A percentile compares a stretch with the other conserved stretches of the same genome.
These are phyloP conservation scores for Aspergillus ellipticus DNA, from an alignment of 495 filamentous ascomycete species.

Conservation along the genomic window DNA sequence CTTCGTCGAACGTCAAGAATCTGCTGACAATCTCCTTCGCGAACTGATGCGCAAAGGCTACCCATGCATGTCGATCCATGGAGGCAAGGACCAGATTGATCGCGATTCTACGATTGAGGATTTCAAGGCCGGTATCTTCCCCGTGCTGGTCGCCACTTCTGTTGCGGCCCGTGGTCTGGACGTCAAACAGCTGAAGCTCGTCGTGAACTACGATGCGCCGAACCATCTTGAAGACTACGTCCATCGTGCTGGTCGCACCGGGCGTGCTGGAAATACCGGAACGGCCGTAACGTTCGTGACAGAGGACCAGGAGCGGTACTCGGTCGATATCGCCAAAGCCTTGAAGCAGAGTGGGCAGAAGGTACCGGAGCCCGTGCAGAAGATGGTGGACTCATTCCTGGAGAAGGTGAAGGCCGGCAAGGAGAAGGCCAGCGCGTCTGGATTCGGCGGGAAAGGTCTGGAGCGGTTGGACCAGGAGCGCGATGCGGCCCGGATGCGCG, in stretches of 20 bases:
- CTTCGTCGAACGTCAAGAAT: constrained; percentile 94
- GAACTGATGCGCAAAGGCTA: constrained; percentile 87
- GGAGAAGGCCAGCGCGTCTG: constrained; percentile 74
- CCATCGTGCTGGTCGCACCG: constrained; percentile 90
- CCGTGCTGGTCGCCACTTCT: constrained; percentile 89
- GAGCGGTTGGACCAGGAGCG: constrained; percentile 89
- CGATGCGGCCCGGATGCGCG: constrained; percentile 74
- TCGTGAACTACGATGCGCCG: constrained; percentile 95
- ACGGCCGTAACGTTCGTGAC: constrained; percentile 95
- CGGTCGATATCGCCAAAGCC: constrained; percentile 86
- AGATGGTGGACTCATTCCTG: constrained; percentile 62
- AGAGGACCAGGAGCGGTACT: constrained; percentile 84
- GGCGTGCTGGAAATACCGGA: constrained; percentile 89
- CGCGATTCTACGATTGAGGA: constrained; percentile 91
- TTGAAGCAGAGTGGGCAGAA: constrained; percentile 85
- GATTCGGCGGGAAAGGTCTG: constrained; percentile 93
- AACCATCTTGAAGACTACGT: constrained; percentile 99
- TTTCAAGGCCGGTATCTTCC: constrained; percentile 88
- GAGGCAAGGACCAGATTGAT: constrained; percentile 93
- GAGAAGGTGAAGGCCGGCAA: constrained; percentile 92
- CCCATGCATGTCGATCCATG: constrained; percentile 93
- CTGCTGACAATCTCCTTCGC: constrained; percentile 78
- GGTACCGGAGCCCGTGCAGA: constrained; percentile 67
- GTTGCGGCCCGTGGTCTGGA: constrained; percentile 94
- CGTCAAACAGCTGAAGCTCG: constrained; percentile 93